Evolutionary conservation across 1,284 basidiomycete species (phyloP).

Genomic region (Garcileccinum viscosum): DNA sequence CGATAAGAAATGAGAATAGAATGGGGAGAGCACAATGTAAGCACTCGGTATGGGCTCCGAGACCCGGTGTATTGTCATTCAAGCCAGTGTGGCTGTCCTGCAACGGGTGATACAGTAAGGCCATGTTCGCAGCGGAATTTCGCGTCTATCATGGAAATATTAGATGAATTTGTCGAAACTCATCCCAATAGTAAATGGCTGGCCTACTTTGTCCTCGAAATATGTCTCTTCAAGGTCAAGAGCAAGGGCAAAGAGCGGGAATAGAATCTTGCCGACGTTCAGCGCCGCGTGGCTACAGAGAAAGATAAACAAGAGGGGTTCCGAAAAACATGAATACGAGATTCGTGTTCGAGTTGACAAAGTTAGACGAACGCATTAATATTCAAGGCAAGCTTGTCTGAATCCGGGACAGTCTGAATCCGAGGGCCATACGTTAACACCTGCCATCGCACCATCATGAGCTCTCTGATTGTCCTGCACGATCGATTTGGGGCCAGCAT

Average conservation of each 20-base stretch:
- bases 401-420: slow-evolving; percentile 27
- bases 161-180: background rate
- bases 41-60: slow-evolving; percentile 80
- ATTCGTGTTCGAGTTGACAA: background rate
- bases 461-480: background rate
- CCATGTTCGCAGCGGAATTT: slow-evolving; percentile 78
- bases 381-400: slow-evolving; percentile 26
- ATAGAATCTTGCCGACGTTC: slow-evolving; percentile 71
- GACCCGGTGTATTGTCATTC: slow-evolving; percentile 67
- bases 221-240: slow-evolving; percentile 76
- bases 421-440: slow-evolving; percentile 57
- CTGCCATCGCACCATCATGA: slow-evolving; percentile 60
- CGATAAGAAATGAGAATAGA: background rate
- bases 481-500: background rate
- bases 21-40: slow-evolving; percentile 38
- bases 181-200: background rate
- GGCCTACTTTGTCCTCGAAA: slow-evolving; percentile 75
- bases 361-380: slow-evolving; percentile 22
- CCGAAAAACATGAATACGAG: background rate
- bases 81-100: slow-evolving; percentile 41
- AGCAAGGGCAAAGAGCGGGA: slow-evolving; percentile 85
- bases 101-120: slow-evolving; percentile 80
- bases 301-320: background rate
- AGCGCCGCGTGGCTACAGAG: slow-evolving; percentile 60
- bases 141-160: slow-evolving; percentile 35